A percentile compares a stretch with the other conserved stretches of the same genome.
Evolutionary conservation across 176 grass and related monocot species (phyloP).

Genomic region (Lolium multiflorum): DNA sequence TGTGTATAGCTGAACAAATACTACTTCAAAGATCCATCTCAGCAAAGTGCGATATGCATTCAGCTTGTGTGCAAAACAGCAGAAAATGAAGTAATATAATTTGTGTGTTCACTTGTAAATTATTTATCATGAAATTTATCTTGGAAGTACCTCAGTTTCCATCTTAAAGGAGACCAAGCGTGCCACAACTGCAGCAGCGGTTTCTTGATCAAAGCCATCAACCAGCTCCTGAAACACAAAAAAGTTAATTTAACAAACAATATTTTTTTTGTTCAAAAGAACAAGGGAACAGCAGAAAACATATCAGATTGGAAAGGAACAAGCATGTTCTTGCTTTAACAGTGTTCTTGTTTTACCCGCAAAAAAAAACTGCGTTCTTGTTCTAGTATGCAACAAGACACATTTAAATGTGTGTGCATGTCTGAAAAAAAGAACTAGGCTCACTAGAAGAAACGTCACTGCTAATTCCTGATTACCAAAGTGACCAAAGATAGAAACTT

Average conservation of each 20-base stretch:
- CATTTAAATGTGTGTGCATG: background rate
- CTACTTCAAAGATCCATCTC: background rate
- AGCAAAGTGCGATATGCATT: constrained; percentile 19
- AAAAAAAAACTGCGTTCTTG: too few relatives aligned
- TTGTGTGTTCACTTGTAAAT: background rate
- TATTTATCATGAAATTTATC: constrained; percentile 20
- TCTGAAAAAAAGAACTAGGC: constrained; percentile 25
- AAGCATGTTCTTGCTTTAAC: background rate
- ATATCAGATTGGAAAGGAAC: constrained; percentile 11
- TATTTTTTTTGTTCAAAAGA: constrained; percentile 23
- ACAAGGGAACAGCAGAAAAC: constrained; percentile 20
- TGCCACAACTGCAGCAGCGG: constrained; percentile 90
- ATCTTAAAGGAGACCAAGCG: constrained; percentile 87
- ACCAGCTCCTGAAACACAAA: constrained; percentile 70
- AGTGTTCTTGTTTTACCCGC: too few relatives aligned
- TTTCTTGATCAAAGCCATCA: constrained; percentile 97
- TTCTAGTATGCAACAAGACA: background rate
- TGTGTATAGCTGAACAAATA: background rate
- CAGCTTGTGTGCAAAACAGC: constrained; percentile 32
- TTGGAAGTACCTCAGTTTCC: constrained; percentile 82
- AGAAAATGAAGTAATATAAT: constrained; percentile 28
- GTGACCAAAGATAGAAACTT: constrained; percentile 47
- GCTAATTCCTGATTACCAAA: constrained; percentile 29
- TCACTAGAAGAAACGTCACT: constrained; percentile 20
- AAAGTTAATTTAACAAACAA: constrained; percentile 1